phyloP scores from a whole-genome alignment of 2,329 filamentous ascomycete species.

The Diaporthe sp. region DNA sequence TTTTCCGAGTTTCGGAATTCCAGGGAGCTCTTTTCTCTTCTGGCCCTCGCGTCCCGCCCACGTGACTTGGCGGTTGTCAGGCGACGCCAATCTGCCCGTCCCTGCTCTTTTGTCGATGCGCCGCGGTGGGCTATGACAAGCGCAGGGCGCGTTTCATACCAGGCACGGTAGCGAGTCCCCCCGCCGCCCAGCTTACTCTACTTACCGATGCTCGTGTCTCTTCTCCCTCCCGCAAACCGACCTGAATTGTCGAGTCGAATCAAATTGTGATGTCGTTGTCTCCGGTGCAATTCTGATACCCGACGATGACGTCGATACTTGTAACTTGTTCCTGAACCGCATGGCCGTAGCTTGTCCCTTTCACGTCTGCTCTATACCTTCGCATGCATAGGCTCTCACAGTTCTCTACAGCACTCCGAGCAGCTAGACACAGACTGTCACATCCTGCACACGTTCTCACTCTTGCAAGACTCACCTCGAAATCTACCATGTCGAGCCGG shows the following conservation, averaged over 20 bases:
- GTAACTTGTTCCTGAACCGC: not conserved
- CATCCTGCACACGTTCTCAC: not conserved
- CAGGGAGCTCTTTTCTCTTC: not conserved
- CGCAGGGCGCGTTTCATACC: slow-evolving; percentile 35
- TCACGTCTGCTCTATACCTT: not conserved
- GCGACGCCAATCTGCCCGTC: slow-evolving; percentile 16
- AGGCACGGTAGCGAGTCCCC: not conserved
- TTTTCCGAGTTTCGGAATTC: not conserved
- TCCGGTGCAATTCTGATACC: not conserved
- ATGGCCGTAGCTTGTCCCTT: not conserved
- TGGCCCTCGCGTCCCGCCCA: not conserved
- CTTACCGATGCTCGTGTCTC: no score
- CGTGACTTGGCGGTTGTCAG: slow-evolving; percentile 38
- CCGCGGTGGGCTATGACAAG: slow-evolving; percentile 26
- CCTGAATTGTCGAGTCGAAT: not conserved
- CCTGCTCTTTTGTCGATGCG: not conserved
- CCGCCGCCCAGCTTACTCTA: not conserved
- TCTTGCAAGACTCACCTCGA: not conserved
- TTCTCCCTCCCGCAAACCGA: not conserved
- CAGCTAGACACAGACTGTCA: not conserved
- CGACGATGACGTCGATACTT: slow-evolving; percentile 31
- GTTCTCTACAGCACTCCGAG: not conserved
- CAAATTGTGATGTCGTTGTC: not conserved
- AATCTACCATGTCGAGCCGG: slow-evolving; percentile 46
- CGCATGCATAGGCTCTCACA: not conserved